Percentiles rank a stretch among this genome's conserved stretches.
These are phyloP conservation scores for Arthrobotrys sinensis DNA, from an alignment of 2,329 filamentous ascomycete genomes.

Conservation along the genomic window DNA sequence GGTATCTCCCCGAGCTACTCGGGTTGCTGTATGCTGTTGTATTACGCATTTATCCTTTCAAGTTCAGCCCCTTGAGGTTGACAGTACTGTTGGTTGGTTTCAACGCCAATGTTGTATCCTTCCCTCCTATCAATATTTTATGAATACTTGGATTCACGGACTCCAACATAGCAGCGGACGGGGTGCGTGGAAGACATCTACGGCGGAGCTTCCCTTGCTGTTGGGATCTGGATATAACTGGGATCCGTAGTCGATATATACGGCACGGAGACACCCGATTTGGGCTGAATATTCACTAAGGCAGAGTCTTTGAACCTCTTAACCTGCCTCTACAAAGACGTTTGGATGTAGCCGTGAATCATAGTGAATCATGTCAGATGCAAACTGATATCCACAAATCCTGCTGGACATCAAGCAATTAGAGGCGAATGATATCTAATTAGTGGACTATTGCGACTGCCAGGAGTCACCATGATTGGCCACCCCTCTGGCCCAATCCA, in stretches of 20 bases:
- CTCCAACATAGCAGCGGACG: background rate
- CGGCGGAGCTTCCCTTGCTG: conserved; percentile 18
- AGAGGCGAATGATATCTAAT: background rate
- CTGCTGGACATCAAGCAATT: background rate
- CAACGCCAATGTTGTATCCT: background rate
- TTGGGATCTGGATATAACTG: conserved; percentile 3
- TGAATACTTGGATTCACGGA: background rate
- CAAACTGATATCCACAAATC: background rate
- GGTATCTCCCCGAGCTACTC: background rate
- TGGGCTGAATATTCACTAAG: conserved; percentile 1
- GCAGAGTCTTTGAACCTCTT: too few relatives aligned
- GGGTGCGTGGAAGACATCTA: background rate
- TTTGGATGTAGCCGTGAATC: conserved; percentile 1
- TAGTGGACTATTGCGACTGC: background rate
- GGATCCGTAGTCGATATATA: conserved; percentile 8
- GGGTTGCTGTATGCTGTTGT: background rate
- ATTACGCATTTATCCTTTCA: conserved; percentile 9
- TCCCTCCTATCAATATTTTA: background rate
- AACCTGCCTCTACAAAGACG: too few relatives aligned
- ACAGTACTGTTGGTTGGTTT: conserved; percentile 6
- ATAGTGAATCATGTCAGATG: conserved; percentile 3
- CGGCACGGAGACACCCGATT: conserved; percentile 22
- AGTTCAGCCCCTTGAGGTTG: background rate
- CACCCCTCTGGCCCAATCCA: background rate
- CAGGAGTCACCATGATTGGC: conserved; percentile 11